These are phyloP conservation scores for Beauveria sp. DNA, from an alignment of 2,329 filamentous ascomycete species.

Conservation along the genomic window DNA sequence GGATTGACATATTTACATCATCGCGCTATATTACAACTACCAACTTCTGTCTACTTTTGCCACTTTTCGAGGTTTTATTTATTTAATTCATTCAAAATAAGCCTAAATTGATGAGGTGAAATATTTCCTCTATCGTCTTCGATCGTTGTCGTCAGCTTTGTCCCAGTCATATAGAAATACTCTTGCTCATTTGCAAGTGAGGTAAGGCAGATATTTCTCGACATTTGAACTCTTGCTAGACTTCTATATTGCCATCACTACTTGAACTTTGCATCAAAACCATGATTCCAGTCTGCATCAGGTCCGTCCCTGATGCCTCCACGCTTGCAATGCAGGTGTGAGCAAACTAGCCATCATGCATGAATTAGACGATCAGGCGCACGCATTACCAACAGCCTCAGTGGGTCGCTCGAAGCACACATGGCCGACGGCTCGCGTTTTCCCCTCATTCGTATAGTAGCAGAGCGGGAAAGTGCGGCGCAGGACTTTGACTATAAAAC, in stretches of 20 bases:
- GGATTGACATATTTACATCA: no score
- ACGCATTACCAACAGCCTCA: background rate
- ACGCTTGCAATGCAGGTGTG: no score
- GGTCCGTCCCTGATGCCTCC: no score
- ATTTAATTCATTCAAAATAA: background rate
- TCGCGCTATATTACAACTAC: background rate
- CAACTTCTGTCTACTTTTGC: background rate
- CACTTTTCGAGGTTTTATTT: background rate
- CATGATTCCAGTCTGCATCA: rapidly evolving
- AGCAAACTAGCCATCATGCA: background rate
- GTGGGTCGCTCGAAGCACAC: background rate
- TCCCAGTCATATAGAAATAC: background rate
- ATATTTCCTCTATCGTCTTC: background rate
- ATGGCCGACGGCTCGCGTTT: slow-evolving; percentile 1
- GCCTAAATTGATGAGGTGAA: background rate
- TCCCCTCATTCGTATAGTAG: background rate
- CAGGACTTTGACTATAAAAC: background rate
- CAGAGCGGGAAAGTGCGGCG: background rate
- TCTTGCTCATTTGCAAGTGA: background rate
- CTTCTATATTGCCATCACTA: background rate
- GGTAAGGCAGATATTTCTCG: background rate
- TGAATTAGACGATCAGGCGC: background rate
- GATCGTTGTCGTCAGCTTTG: background rate
- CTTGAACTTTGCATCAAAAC: no score
- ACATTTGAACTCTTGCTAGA: no score